Evolutionary conservation across 2,329 filamentous ascomycete species (phyloP).

Genomic region (Beauveria pseudobassiana): DNA sequence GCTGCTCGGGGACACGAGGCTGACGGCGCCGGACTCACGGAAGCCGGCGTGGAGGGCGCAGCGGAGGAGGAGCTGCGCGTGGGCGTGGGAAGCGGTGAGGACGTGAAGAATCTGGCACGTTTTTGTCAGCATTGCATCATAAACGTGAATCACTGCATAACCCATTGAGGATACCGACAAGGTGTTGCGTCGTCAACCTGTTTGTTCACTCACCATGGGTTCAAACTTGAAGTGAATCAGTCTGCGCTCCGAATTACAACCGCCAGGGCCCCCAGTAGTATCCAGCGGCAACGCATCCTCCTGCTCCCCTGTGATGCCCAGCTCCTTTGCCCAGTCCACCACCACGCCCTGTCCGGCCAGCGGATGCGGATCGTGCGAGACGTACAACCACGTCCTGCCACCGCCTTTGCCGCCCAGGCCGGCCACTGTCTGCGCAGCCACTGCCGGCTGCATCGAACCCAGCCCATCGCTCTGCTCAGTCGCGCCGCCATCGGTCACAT

Average conservation of each 20-base stretch:
- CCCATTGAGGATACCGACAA: too few relatives aligned
- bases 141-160: too few relatives aligned
- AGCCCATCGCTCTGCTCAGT: constrained; percentile 12
- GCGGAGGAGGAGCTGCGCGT: constrained; percentile 68
- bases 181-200: neutral
- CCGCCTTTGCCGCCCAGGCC: constrained; percentile 78
- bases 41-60: constrained; percentile 79
- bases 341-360: constrained; percentile 18
- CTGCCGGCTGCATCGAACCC: neutral
- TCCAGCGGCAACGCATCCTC: constrained; percentile 14
- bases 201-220: constrained; percentile 64
- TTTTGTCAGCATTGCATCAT: neutral
- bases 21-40: constrained; percentile 80
- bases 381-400: constrained; percentile 77
- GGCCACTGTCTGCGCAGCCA: constrained; percentile 32
- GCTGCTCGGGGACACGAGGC: constrained; percentile 36
- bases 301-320: constrained; percentile 18
- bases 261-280: constrained; percentile 13
- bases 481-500: neutral
- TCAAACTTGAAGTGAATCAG: constrained; percentile 86
- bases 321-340: constrained; percentile 24
- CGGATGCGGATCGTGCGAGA: constrained; percentile 69
- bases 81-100: constrained; percentile 63
- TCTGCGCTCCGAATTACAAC: constrained; percentile 29
- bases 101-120: constrained; percentile 73